phyloP scores from a whole-genome alignment of 1,284 basidiomycete genomes.

The Microbotryum scabiosae region DNA sequence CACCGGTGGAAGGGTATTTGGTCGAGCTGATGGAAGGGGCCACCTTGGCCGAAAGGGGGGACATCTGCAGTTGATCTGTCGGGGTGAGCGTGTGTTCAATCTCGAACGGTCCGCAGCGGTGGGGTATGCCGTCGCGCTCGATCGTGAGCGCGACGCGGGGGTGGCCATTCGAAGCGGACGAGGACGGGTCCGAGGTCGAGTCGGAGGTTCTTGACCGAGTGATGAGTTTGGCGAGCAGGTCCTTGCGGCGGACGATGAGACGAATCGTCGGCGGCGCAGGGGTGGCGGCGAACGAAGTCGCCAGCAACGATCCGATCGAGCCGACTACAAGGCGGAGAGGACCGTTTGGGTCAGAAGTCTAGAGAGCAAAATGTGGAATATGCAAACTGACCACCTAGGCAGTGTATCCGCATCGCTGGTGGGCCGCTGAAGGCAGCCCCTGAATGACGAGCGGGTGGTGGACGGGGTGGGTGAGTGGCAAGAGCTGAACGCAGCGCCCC shows the following conservation, averaged over 20 bases:
- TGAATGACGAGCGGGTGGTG: too few species aligned
- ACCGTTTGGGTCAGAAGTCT: conserved; percentile 35
- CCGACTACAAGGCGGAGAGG: conserved; percentile 63
- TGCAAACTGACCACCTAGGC: conserved; percentile 18
- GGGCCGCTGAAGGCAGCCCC: neutral
- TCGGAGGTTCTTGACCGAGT: conserved; percentile 6
- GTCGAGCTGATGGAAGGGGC: conserved; percentile 1
- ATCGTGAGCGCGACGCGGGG: conserved; percentile 29
- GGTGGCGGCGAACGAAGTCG: conserved; percentile 56
- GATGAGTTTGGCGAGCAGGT: conserved; percentile 46
- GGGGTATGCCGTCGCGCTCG: conserved; percentile 40
- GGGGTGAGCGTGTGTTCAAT: conserved; percentile 23
- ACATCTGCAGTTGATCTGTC: conserved; percentile 40
- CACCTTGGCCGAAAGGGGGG: neutral
- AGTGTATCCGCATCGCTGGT: conserved; percentile 25
- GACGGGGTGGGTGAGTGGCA: too few species aligned
- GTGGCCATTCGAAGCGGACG: neutral
- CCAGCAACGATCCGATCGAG: conserved; percentile 68
- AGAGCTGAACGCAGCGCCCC: too few species aligned
- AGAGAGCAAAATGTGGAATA: neutral
- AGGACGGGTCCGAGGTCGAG: neutral
- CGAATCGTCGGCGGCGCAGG: conserved; percentile 49
- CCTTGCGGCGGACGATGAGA: conserved; percentile 61
- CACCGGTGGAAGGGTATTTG: neutral
- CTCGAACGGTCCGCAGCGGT: conserved; percentile 14